These are phyloP conservation scores for Solanum ahanhuiri DNA, from an alignment of 257 asterid species.

Conservation along the genomic window DNA sequence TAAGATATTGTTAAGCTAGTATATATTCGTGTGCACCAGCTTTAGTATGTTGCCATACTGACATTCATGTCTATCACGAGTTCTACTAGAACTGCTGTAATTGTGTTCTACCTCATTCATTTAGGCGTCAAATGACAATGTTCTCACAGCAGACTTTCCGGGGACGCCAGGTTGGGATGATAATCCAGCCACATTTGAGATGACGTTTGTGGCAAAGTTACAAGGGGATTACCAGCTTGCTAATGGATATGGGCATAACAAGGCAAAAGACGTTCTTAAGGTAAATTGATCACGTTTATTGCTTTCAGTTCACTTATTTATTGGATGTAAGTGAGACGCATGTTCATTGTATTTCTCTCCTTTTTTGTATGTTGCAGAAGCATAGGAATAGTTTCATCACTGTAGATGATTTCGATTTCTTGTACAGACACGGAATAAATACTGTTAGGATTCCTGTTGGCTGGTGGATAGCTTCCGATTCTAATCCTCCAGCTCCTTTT, in stretches of 20 bases:
- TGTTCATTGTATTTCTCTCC: not conserved
- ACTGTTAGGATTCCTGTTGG: conserved; percentile 87
- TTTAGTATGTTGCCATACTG: not conserved
- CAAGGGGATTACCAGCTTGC: conserved; percentile 90
- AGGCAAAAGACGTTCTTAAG: conserved; percentile 48
- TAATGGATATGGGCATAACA: conserved; percentile 64
- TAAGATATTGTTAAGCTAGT: not conserved
- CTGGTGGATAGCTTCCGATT: conserved; percentile 87
- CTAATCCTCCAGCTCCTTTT: conserved; percentile 67
- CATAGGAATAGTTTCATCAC: conserved; percentile 67
- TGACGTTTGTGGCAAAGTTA: conserved; percentile 37
- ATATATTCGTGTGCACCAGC: not conserved
- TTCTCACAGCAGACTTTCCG: conserved; percentile 72
- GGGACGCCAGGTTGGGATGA: conserved; percentile 81
- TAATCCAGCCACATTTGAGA: conserved; percentile 68
- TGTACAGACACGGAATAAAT: conserved; percentile 60
- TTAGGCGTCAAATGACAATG: conserved; percentile 63
- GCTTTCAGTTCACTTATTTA: not conserved
- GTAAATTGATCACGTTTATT: conserved; percentile 13
- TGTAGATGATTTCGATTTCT: conserved; percentile 54
- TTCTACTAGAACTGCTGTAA: conserved; percentile 1
- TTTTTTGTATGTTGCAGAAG: conserved; percentile 33
- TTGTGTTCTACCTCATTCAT: conserved; percentile 16
- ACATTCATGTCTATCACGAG: not conserved
- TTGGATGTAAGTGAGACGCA: not conserved